Percentiles rank a stretch among this genome's conserved stretches.
Evolutionary conservation across 1,284 basidiomycete genomes (phyloP).

Genomic region (Puccinia horiana): DNA sequence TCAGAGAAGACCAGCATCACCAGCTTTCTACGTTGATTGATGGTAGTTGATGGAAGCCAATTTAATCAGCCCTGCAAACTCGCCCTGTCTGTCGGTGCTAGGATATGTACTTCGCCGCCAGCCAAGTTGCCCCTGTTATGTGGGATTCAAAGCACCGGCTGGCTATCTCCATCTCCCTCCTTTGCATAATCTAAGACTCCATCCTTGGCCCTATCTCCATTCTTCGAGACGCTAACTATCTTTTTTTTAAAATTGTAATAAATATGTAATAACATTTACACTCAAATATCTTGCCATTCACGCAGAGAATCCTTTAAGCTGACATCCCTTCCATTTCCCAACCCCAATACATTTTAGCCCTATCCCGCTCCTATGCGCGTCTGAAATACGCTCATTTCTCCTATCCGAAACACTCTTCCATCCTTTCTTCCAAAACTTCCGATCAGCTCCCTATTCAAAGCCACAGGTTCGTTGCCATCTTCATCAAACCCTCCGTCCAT

Average conservation of each 20-base stretch:
- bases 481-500: conserved; percentile 24
- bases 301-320: background rate
- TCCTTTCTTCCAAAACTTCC: conserved; percentile 36
- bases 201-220: conserved; percentile 26
- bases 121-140: conserved; percentile 32
- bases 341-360: conserved; percentile 20
- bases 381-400: conserved; percentile 30
- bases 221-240: background rate
- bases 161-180: conserved; percentile 28
- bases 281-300: background rate
- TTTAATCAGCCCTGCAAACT: conserved; percentile 14
- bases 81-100: conserved; percentile 6
- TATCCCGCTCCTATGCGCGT: conserved; percentile 28
- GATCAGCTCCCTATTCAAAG: conserved; percentile 16
- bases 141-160: conserved; percentile 24
- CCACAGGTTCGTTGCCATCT: conserved; percentile 26
- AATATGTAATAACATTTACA: conserved; percentile 12
- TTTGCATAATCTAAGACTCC: conserved; percentile 21
- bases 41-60: background rate
- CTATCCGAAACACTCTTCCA: conserved; percentile 30
- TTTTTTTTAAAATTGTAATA: background rate
- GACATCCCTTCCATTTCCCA: conserved; percentile 10
- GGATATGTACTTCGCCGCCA: conserved; percentile 19
- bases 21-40: conserved; percentile 16
- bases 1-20: background rate